Base-by-base conservation (phyloP, 1,139 yeast genomes). In the Yamadazyma pseudoaaseri region DNA sequence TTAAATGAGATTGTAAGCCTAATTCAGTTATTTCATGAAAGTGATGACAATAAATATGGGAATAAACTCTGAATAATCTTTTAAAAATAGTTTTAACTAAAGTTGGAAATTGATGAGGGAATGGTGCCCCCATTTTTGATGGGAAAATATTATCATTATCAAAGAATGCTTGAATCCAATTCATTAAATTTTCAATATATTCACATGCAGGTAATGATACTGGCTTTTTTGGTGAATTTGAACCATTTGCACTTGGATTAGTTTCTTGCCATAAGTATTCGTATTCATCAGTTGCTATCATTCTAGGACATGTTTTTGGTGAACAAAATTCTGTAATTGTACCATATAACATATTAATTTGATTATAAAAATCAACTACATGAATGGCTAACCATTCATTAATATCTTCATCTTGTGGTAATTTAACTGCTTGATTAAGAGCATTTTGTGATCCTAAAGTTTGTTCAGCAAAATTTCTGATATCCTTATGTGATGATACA, bases 321-420 rank as follows among this genome's bases (percentile, higher is more conserved):
- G 97, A 86, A 58, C 99, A 92, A 52, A 92, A 90, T 61, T 89
- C 96, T 1, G 98, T 90, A 41, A 94, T 85, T 5, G 97, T 82
- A 9, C 97, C 97, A 52, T 92, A 92, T 6, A 92, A 69, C 98
- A 92, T 92, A 60, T 92, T 92, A 51, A 90, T 83, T 58, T 92
- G 99, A 56, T 90, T 90, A 63, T 86, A 92, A 55, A 92, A 92
- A 56, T 84, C 90, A 12, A 82, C 92, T 23, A 82, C 84, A 54
- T 92, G 96, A 12, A 90, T 95, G 0, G 98, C 98, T 35, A 92
- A 65, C 99, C 99, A 92, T 60, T 92, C 98, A 50, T 85, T 83
- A 34, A 80, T 55, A 51, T 87, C 95, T 57, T 92, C 98, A 43
- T 94, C 98, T 46, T 79, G 85, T 12, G 99, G 99, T 25, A 94